Percentiles rank a stretch among this genome's conserved stretches.
Evolutionary conservation across 1,284 basidiomycete genomes (phyloP).

Genomic region (Rhizoctonia solani): DNA sequence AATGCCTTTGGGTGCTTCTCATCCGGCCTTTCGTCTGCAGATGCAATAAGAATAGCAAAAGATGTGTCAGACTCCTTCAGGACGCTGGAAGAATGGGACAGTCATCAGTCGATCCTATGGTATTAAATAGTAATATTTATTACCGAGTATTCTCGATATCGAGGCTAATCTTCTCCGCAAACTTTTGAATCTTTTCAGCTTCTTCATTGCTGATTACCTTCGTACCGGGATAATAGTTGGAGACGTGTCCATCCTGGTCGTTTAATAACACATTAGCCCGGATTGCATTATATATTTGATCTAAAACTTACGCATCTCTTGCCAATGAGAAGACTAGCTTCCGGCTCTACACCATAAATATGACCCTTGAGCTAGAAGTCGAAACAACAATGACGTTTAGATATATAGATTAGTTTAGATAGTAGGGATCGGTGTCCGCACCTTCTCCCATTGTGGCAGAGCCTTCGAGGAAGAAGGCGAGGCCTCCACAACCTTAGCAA

Average conservation of each 20-base stretch:
- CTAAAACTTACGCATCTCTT: slow-evolving; percentile 56
- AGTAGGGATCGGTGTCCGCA: slow-evolving; percentile 42
- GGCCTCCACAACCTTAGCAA: slow-evolving; percentile 62
- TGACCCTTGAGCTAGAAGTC: slow-evolving; percentile 65
- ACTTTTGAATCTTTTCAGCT: slow-evolving; percentile 70
- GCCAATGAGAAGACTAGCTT: slow-evolving; percentile 70
- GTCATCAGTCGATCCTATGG: no score
- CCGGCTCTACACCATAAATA: slow-evolving; percentile 69
- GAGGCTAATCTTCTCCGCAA: slow-evolving; percentile 70
- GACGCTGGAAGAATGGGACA: slow-evolving; percentile 61
- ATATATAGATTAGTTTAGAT: background rate
- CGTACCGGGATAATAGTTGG: slow-evolving; percentile 80
- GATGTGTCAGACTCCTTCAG: slow-evolving; percentile 59
- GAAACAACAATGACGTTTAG: slow-evolving; percentile 3
- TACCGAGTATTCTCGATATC: slow-evolving; percentile 84
- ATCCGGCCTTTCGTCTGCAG: slow-evolving; percentile 51
- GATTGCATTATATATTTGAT: background rate
- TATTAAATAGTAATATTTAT: slow-evolving; percentile 14
- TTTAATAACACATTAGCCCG: background rate
- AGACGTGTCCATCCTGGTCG: slow-evolving; percentile 63
- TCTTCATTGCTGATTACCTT: slow-evolving; percentile 67
- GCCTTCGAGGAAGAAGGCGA: slow-evolving; percentile 63
- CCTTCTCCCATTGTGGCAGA: slow-evolving; percentile 63
- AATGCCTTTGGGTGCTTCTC: slow-evolving; percentile 18
- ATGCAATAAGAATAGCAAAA: slow-evolving; percentile 75